phyloP scores from a whole-genome alignment of 306 rosid species.

The Rosa chinensis region DNA sequence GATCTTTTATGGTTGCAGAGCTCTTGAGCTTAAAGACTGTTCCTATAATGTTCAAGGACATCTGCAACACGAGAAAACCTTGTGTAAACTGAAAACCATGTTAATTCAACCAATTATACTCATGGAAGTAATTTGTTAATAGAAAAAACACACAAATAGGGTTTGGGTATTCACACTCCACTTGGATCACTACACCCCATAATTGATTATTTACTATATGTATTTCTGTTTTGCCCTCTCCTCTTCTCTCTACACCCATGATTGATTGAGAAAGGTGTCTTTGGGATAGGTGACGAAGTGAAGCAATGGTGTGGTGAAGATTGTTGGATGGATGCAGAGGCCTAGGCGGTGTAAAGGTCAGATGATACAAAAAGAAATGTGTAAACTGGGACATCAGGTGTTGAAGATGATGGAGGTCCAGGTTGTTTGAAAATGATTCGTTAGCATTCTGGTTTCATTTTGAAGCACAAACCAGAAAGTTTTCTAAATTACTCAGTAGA shows the following conservation, averaged over 20 bases:
- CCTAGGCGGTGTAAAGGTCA: neutral
- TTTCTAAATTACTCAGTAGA: neutral
- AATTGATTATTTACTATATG: neutral
- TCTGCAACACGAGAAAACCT: too few relatives aligned
- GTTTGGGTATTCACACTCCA: neutral
- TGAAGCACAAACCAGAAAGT: neutral
- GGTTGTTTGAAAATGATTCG: neutral
- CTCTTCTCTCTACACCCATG: neutral
- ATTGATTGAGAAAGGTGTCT: neutral
- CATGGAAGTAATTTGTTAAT: neutral
- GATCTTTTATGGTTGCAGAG: slow-evolving; percentile 11
- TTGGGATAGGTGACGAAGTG: neutral
- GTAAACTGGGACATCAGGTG: neutral
- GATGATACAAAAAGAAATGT: neutral
- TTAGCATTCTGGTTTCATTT: neutral
- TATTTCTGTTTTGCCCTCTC: neutral
- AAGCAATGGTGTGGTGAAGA: neutral
- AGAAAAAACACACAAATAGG: neutral
- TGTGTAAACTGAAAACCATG: too few relatives aligned
- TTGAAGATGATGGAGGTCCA: neutral
- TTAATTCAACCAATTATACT: too few relatives aligned
- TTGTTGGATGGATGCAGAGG: neutral
- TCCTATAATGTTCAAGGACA: too few relatives aligned
- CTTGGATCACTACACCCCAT: neutral
- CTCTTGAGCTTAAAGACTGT: neutral